phyloP scores from a whole-genome alignment of 225 moss, liverwort and hornwort species.

The Marchantia polymorpha region DNA sequence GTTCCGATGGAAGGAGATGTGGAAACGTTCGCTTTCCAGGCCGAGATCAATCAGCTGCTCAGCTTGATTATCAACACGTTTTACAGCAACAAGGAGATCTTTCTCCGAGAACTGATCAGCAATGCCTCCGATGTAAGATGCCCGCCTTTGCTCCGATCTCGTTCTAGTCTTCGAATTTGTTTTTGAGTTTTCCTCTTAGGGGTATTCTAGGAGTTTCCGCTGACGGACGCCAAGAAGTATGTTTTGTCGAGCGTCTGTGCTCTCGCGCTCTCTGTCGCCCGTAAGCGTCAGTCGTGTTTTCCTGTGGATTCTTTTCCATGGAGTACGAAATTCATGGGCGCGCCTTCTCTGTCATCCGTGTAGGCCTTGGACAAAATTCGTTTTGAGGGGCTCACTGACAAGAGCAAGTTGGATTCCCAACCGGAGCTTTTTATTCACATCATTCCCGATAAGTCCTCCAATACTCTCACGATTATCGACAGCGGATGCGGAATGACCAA shows the following conservation, averaged over 20 bases:
- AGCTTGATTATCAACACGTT: conserved; percentile 39
- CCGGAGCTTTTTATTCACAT: conserved; percentile 42
- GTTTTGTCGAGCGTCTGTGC: background rate
- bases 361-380: conserved; percentile 36
- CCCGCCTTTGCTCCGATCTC: no score
- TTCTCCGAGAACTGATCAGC: conserved; percentile 38
- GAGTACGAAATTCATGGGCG: background rate
- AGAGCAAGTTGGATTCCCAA: conserved; percentile 39
- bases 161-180: no score
- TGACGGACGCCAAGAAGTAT: background rate
- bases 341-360: no score
- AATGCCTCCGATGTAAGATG: conserved; percentile 37
- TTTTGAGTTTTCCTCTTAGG: no score
- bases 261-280: background rate
- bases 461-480: conserved; percentile 29
- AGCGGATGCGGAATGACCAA: conserved; percentile 39
- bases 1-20: conserved; percentile 30
- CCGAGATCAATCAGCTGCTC: conserved; percentile 39
- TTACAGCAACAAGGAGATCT: conserved; percentile 44
- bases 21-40: conserved; percentile 38
- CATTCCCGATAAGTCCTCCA: conserved; percentile 30
- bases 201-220: background rate
- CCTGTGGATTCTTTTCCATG: background rate
- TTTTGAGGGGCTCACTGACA: conserved; percentile 28
- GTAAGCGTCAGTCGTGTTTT: background rate